Evolutionary conservation across 805 yeast genomes (phyloP).

Genomic region (Hanseniaspora meyeri): DNA sequence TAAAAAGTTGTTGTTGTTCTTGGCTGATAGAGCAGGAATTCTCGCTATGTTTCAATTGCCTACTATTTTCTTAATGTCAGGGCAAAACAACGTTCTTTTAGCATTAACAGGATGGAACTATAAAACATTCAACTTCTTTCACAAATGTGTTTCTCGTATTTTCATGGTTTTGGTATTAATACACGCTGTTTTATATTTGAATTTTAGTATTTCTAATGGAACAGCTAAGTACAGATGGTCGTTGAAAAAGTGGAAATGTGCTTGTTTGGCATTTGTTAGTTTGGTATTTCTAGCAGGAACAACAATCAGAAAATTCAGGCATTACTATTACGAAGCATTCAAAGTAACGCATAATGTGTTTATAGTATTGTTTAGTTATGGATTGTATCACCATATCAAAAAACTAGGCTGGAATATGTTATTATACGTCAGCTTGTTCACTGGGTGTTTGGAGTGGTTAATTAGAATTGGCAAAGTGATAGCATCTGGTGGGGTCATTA

Average conservation of each 20-base stretch:
- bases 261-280: slow-evolving; percentile 25
- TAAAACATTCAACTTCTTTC: slow-evolving; percentile 52
- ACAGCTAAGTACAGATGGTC: slow-evolving; percentile 31
- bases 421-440: slow-evolving; percentile 28
- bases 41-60: slow-evolving; percentile 41
- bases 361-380: slow-evolving; percentile 32
- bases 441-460: slow-evolving; percentile 35
- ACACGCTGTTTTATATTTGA: slow-evolving; percentile 32
- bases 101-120: slow-evolving; percentile 51
- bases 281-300: slow-evolving; percentile 26
- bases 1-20: slow-evolving; percentile 21
- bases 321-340: slow-evolving; percentile 33
- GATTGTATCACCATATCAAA: slow-evolving; percentile 37
- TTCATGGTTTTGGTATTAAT: slow-evolving; percentile 29
- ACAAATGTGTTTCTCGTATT: slow-evolving; percentile 42
- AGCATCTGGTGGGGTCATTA: slow-evolving; percentile 22
- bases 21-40: slow-evolving; percentile 39
- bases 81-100: slow-evolving; percentile 58
- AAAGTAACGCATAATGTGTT: slow-evolving; percentile 34
- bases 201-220: slow-evolving; percentile 28
- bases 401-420: slow-evolving; percentile 34
- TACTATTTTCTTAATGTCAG: slow-evolving; percentile 47
- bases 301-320: slow-evolving; percentile 25
- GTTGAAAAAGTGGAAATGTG: slow-evolving; percentile 34
- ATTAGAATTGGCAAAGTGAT: slow-evolving; percentile 28